A percentile compares a stretch with the other conserved stretches of the same genome.
Evolutionary conservation across 768 basidiomycete genomes (phyloP).

Genomic region (Hortiboletus flavorubellus): DNA sequence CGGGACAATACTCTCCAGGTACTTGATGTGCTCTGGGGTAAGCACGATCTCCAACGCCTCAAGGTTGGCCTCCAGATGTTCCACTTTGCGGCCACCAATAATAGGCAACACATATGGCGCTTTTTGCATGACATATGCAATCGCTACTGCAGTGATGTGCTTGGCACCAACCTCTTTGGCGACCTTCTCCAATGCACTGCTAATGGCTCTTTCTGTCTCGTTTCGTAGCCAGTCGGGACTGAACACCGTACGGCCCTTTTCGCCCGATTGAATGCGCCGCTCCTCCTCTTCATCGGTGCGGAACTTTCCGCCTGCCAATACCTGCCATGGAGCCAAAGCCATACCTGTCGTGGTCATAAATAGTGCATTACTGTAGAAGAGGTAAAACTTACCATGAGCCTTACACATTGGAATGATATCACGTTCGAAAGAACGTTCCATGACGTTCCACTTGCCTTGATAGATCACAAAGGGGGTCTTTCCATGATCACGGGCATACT

Average conservation of each 20-base stretch:
- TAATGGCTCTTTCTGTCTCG: slow-evolving; percentile 32
- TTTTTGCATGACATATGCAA: slow-evolving; percentile 46
- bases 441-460: neutral
- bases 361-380: no score
- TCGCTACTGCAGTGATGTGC: slow-evolving; percentile 36
- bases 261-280: slow-evolving; percentile 5
- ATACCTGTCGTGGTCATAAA: slow-evolving; percentile 34
- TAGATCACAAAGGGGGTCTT: no score
- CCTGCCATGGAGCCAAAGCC: slow-evolving; percentile 38
- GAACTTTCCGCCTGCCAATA: slow-evolving; percentile 28
- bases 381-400: slow-evolving; percentile 13
- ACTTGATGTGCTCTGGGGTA: slow-evolving; percentile 36
- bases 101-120: slow-evolving; percentile 44
- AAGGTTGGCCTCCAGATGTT: slow-evolving; percentile 41
- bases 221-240: slow-evolving; percentile 33
- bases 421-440: no score
- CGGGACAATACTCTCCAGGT: slow-evolving; percentile 35
- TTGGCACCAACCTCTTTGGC: slow-evolving; percentile 39
- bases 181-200: slow-evolving; percentile 36
- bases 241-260: slow-evolving; percentile 19
- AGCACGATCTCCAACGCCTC: slow-evolving; percentile 42
- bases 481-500: slow-evolving; percentile 44
- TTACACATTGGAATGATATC: no score
- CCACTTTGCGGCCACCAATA: slow-evolving; percentile 42
- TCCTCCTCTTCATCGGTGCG: slow-evolving; percentile 31